Conservation (phyloP, 257 asterid genomes). For the Anisodus tanguticus region DNA sequence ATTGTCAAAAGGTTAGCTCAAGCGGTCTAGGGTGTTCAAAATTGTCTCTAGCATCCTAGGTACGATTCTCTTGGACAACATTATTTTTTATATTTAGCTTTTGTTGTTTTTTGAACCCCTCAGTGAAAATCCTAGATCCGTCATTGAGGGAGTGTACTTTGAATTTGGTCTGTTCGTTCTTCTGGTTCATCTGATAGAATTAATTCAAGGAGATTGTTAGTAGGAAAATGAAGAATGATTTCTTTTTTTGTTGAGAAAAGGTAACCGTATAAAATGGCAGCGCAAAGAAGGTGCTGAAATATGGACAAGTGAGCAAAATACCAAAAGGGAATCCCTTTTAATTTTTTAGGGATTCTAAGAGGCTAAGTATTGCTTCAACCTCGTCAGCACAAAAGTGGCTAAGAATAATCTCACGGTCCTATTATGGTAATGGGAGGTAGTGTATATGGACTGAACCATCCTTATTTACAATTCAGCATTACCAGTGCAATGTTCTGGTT, state of each 20-base stretch:
- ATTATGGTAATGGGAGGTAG: constrained; percentile 5
- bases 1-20: too few relatives aligned
- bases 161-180: too few relatives aligned
- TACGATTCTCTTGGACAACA: too few relatives aligned
- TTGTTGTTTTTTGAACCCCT: too few relatives aligned
- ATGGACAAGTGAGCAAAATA: neutral
- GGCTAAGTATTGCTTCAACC: neutral
- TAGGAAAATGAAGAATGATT: neutral
- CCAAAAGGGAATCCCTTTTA: neutral
- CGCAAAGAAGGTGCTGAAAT: neutral
- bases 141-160: too few relatives aligned
- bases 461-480: neutral
- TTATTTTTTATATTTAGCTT: too few relatives aligned
- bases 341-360: neutral
- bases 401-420: neutral
- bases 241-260: neutral
- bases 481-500: neutral
- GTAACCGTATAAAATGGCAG: neutral
- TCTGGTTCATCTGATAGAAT: too few relatives aligned
- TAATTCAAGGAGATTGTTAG: neutral
- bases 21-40: too few relatives aligned
- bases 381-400: neutral
- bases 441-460: constrained; percentile 1
- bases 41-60: too few relatives aligned
- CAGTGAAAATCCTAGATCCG: too few relatives aligned